Percentiles rank a stretch among this genome's conserved stretches.
phyloP scores from a whole-genome alignment of 208 protist genomes.

The Leishmania arabica region DNA sequence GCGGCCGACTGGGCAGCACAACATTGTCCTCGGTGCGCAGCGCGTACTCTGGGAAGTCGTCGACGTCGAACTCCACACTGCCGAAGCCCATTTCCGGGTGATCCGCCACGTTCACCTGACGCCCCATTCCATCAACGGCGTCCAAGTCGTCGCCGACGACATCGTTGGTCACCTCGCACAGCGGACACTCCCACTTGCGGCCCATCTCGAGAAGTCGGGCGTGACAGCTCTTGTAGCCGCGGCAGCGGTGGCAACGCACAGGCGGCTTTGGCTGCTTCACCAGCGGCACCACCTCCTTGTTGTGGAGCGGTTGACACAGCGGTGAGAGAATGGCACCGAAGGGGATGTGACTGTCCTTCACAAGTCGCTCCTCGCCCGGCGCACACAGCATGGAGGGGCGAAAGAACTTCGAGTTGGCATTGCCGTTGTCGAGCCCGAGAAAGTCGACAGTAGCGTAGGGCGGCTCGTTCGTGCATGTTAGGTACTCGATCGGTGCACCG shows the following conservation, averaged over 20 bases:
- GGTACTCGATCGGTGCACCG: constrained; percentile 40
- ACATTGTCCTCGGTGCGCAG: constrained; percentile 59
- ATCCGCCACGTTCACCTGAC: constrained; percentile 58
- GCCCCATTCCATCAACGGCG: constrained; percentile 82
- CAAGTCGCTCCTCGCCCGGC: constrained; percentile 52
- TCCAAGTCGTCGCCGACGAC: constrained; percentile 80
- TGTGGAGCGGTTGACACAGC: constrained; percentile 70
- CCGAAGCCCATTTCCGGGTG: constrained; percentile 72
- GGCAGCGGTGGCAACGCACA: constrained; percentile 93
- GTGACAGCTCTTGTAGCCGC: constrained; percentile 92
- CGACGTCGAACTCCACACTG: constrained; percentile 91
- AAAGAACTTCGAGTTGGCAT: constrained; percentile 91
- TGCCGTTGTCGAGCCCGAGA: constrained; percentile 86
- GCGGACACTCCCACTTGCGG: constrained; percentile 84
- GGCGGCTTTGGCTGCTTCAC: constrained; percentile 63
- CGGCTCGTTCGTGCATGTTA: constrained; percentile 50
- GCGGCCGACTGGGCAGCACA: constrained; percentile 52
- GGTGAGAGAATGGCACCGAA: constrained; percentile 88
- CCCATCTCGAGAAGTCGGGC: constrained; percentile 88
- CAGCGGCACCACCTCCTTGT: constrained; percentile 70
- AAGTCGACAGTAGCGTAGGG: constrained; percentile 80
- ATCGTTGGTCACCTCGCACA: constrained; percentile 86
- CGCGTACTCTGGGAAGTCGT: constrained; percentile 73
- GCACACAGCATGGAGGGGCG: constrained; percentile 70
- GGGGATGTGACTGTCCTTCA: constrained; percentile 75